These are phyloP conservation scores for Backusella macrospora DNA, from an alignment of 192 early-diverging fungal species.

Conservation along the genomic window DNA sequence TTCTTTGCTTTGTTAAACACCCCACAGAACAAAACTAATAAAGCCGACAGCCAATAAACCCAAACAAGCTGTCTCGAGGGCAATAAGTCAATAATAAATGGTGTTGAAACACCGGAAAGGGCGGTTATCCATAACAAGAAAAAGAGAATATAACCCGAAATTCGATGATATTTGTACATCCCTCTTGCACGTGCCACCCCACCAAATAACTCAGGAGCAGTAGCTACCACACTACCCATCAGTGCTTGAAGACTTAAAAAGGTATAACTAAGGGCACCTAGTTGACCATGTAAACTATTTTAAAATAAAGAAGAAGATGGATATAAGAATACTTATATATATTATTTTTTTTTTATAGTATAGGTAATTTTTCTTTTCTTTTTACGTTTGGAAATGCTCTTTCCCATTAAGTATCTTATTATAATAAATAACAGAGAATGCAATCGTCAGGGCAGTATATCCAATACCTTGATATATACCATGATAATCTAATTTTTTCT, in stretches of 20 bases:
- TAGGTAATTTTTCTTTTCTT: too few species aligned
- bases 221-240: conserved; percentile 22
- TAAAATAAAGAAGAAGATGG: not conserved
- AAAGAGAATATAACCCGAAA: conserved; percentile 36
- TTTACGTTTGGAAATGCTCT: conserved; percentile 32
- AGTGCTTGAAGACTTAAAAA: conserved; percentile 28
- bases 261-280: conserved; percentile 25
- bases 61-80: not conserved
- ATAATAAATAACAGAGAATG: conserved; percentile 20
- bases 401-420: conserved; percentile 27
- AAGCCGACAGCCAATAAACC: too few species aligned
- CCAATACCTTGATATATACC: conserved; percentile 17
- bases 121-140: conserved; percentile 36
- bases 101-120: conserved; percentile 24
- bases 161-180: conserved; percentile 41
- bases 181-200: conserved; percentile 25
- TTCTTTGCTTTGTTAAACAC: too few species aligned
- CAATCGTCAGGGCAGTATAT: conserved; percentile 19
- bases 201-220: conserved; percentile 32
- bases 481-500: conserved; percentile 23
- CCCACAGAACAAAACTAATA: too few species aligned
- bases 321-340: too few species aligned
- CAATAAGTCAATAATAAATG: not conserved
- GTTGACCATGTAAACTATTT: conserved; percentile 30
- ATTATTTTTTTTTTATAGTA: too few species aligned